Evolutionary conservation across 2,329 filamentous ascomycete species (phyloP).

Genomic region (Aureobasidium sp.): DNA sequence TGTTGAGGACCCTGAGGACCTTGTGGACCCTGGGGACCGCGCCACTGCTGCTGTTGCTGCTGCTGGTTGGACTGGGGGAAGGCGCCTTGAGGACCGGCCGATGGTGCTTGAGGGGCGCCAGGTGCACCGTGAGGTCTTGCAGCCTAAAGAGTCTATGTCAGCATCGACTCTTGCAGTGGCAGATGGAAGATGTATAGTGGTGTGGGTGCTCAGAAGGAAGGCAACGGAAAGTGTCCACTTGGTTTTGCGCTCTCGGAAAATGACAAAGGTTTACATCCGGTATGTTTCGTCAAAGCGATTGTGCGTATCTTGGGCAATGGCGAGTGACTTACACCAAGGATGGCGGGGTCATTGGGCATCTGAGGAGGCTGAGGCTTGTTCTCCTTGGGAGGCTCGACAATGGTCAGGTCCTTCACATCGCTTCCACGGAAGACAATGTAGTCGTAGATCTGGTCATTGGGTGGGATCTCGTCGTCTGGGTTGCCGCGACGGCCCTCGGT

Average conservation of each 20-base stretch:
- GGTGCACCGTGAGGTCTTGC: constrained; percentile 21
- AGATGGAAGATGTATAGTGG: constrained; percentile 5
- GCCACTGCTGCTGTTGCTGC: constrained; percentile 28
- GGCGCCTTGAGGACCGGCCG: constrained; percentile 21
- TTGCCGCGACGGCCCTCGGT: constrained; percentile 82
- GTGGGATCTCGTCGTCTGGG: constrained; percentile 72
- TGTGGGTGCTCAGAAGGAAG: constrained; percentile 84
- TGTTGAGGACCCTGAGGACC: constrained; percentile 28
- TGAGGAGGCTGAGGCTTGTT: constrained; percentile 68
- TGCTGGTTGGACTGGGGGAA: constrained; percentile 33
- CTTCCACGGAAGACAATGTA: constrained; percentile 98
- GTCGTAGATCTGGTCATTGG: constrained; percentile 86
- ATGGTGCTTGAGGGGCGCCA: constrained; percentile 5
- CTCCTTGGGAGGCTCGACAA: constrained; percentile 71
- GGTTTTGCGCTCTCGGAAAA: constrained; percentile 89
- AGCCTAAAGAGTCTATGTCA: constrained; percentile 21
- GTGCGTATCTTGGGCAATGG: constrained; percentile 26
- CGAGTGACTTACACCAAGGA: constrained; percentile 77
- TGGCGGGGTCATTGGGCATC: constrained; percentile 90
- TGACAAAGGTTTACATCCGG: constrained; percentile 85
- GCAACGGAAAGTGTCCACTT: constrained; percentile 99
- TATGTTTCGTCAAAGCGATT: constrained; percentile 76
- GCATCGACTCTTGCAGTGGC: neutral
- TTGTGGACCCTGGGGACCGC: constrained; percentile 24
- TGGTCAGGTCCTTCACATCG: constrained; percentile 95